A percentile compares a stretch with the other conserved stretches of the same genome.
Evolutionary conservation across 768 basidiomycete genomes (phyloP).

Genomic region (Brasilioporus rufonigricans): DNA sequence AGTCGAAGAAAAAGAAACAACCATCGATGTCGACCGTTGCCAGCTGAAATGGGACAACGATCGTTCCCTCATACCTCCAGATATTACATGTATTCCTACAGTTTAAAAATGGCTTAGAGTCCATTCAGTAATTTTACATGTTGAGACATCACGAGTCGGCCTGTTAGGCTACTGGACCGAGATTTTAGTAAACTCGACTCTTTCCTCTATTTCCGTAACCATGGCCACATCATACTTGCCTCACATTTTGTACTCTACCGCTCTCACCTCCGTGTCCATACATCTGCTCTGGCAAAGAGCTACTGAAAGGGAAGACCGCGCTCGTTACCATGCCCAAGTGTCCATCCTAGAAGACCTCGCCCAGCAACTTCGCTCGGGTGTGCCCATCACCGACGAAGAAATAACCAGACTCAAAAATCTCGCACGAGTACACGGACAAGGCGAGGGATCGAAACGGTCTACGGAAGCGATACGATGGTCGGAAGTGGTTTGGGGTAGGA

Average conservation of each 20-base stretch:
- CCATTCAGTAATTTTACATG: not conserved
- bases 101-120: not conserved
- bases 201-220: not conserved
- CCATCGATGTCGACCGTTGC: not conserved
- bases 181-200: too few species aligned
- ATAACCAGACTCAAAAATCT: conserved; percentile 54
- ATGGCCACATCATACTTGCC: too few species aligned
- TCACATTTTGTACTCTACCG: conserved; percentile 63
- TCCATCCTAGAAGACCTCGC: conserved; percentile 63
- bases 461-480: conserved; percentile 42
- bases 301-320: conserved; percentile 49
- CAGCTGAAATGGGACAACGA: conserved; percentile 5
- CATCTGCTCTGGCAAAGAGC: conserved; percentile 60
- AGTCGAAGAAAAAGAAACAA: conserved; percentile 20
- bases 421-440: conserved; percentile 37
- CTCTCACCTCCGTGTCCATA: conserved; percentile 64
- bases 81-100: not conserved
- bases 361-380: conserved; percentile 48
- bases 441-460: conserved; percentile 12
- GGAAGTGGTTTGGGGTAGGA: conserved; percentile 48
- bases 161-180: not conserved
- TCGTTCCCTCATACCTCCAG: not conserved
- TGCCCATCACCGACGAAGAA: conserved; percentile 46
- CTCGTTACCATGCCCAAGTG: conserved; percentile 53
- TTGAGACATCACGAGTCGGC: not conserved